Conservation (phyloP, 129 eudicot species). For the sunflower (Helianthus annuus) region HanXRQr2.0-SUNRISE NC_035441.2:184230387-184230886, state of each 20-base stretch:
- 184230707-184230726: no score
- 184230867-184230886: no score
- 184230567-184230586: neutral
- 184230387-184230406: neutral
- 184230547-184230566: neutral
- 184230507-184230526: constrained; percentile 10
- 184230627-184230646: constrained; percentile 16
- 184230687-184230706: neutral
- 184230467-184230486: neutral
- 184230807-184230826: no score
- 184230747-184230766: no score
- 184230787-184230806: no score
- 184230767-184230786: no score
- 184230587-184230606: neutral
- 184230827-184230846: no score
- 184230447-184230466: neutral
- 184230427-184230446: neutral
- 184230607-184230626: neutral
- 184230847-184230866: no score
- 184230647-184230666: neutral
- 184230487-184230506: neutral
- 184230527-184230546: neutral
- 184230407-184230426: neutral
- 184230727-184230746: no score
- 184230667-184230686: neutral